Evolutionary conservation across 257 asterid genomes (phyloP), one percentile per base, ranked within the genome.

Genomic region (Penstemon barbatus): DNA sequence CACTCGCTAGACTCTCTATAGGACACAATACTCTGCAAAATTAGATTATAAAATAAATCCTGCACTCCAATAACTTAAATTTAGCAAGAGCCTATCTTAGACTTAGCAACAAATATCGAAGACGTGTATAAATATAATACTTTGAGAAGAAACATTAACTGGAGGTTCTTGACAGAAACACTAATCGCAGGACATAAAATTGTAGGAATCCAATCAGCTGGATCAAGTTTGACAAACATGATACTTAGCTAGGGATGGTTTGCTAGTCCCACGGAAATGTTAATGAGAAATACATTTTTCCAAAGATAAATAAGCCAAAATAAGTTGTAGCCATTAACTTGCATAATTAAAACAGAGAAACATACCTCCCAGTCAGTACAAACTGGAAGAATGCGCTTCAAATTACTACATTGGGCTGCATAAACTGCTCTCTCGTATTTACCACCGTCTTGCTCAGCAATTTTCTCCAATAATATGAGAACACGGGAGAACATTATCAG

Each of bases 281-380:
- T 6, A 42, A 49, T 7, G 4, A 33, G 25, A 11, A 40, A 37
- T 13, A 42, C 39, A 52, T 13, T 19, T 71, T 66, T 51, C 65
- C 43, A 61, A 54, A 57, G 69, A 67, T 51, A 41, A 49, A 71
- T 61, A 51, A 13, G 62, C 57, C 55, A 67, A 63, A 25, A 54
- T 8, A 61, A 36, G 58, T 6, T 62, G 44, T 58, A 63, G 73
- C 9, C 6, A 60, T 65, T 42, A 15, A 42, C 43, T 51, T 56
- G 44, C 69, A 70, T 40, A 44, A 58, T 68, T 52, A 49, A 58
- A 66, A 77, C 68, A 52, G 43, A 48, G 53, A 58, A 49, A 78
- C 73, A 55, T 82, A 94, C 99, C 95, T 94, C 99, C 99, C 99
- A 94, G 75, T 94, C 95, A 38, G 88, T 81, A 82, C 99, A 94